Evolutionary conservation across 257 asterid species (phyloP), one percentile per base, ranked within the genome.

Genomic region (Nicotiana undulata): DNA sequence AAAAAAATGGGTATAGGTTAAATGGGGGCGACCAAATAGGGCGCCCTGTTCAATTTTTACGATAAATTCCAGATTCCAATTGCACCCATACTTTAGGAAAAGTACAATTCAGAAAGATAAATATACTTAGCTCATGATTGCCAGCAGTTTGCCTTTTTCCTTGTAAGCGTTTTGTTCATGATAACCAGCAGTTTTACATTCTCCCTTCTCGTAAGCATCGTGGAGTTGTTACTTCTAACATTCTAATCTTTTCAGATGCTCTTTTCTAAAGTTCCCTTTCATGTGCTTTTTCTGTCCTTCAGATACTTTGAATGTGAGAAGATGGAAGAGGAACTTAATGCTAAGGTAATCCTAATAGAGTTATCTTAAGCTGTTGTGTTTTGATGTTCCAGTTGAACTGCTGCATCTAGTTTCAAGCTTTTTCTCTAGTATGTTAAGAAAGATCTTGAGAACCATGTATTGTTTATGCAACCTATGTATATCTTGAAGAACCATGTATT

Each of bases 241-340:
- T 49, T 9, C 55, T 18, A 15, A 6, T 44, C 34, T 28, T 4
- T 31, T n/a, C 44, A 75, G 20, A 22, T 75, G 24, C 8, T 61
- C 51, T 46, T 75, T 66, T 24, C 67, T 67, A 29, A 29, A 26
- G 51, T 18, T 63, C 31, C 63, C 3, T 55, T 17, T 31, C 61
- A 11, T 66, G 7, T 81, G 34, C 9, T 61, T 46, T 34, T 82
- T 84, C 20, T 77, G 83, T 83, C 75, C 61, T 85, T 83, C 87
- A 95, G 99, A 77, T 91, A 92, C 86, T 66, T 82, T 87, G 93
- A 90, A 61, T 88, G 77, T 75, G 92, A 87, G 87, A 89, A 88
- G 87, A 81, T 58, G 26, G 89, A 83, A 63, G 86, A 83, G 86
- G 92, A 90, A 81, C 91, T 89, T 67, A 87, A 84, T 88, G 83